These are phyloP conservation scores for Ploettnerulaceae sp. DNA, from an alignment of 2,329 filamentous ascomycete genomes.

Conservation along the genomic window DNA sequence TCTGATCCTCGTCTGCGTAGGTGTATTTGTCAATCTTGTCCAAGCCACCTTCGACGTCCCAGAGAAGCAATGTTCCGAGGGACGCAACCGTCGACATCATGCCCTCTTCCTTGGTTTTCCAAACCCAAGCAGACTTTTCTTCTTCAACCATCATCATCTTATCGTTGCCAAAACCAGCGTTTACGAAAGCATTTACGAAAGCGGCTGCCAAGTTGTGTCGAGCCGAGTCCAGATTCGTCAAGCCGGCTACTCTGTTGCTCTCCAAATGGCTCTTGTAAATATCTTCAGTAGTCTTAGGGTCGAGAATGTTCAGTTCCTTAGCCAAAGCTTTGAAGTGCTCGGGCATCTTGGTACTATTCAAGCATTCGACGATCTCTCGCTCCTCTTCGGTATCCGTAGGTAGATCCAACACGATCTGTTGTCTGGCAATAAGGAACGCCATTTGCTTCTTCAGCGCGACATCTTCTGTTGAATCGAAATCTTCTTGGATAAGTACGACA, in stretches of 20 bases:
- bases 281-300: conserved; percentile 94
- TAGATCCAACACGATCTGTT: conserved; percentile 78
- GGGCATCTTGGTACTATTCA: conserved; percentile 82
- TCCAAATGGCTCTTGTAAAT: conserved; percentile 99
- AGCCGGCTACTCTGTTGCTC: conserved; percentile 83
- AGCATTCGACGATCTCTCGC: conserved; percentile 70
- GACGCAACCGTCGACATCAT: conserved; percentile 97
- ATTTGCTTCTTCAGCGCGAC: conserved; percentile 85
- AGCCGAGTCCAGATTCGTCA: conserved; percentile 93
- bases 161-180: conserved; percentile 90
- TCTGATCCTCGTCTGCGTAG: conserved; percentile 74
- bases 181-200: conserved; percentile 96
- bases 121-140: conserved; percentile 91
- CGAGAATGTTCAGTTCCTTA: conserved; percentile 94
- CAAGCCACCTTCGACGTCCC: conserved; percentile 88
- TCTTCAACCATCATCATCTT: conserved; percentile 95
- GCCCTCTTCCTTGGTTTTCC: conserved; percentile 98
- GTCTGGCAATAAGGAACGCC: conserved; percentile 85
- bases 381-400: conserved; percentile 61
- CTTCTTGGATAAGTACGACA: conserved; percentile 70
- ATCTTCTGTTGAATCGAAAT: conserved; percentile 77
- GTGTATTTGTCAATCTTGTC: conserved; percentile 95
- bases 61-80: conserved; percentile 82
- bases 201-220: conserved; percentile 92
- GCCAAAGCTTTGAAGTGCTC: conserved; percentile 91